Conservation (phyloP, 345 rosid genomes). For the Orychophragmus violaceus region DNA sequence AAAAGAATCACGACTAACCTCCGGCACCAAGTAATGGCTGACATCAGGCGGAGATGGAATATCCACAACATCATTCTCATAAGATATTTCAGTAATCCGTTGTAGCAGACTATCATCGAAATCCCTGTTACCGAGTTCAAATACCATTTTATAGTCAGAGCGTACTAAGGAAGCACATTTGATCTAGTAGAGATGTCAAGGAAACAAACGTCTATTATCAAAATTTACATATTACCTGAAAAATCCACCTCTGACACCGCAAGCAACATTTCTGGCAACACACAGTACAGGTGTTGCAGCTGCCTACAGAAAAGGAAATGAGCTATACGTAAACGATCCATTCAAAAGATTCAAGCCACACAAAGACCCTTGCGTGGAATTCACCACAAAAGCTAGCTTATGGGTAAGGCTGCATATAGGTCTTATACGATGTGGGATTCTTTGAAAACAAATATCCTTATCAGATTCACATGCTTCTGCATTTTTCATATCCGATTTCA, state of each 20-base stretch:
- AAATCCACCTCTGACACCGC: constrained; percentile 94
- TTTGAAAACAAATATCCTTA: not conserved
- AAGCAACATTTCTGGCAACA: constrained; percentile 93
- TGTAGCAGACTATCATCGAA: constrained; percentile 88
- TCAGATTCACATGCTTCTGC: constrained; percentile 19
- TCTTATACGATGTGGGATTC: not conserved
- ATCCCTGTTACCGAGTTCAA: constrained; percentile 56
- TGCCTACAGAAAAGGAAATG: constrained; percentile 48
- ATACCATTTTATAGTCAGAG: constrained; percentile 16
- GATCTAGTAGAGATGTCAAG: constrained; percentile 5
- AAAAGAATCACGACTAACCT: constrained; percentile 52
- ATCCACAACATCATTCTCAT: constrained; percentile 67
- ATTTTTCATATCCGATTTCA: constrained; percentile 4
- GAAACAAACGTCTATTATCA: constrained; percentile 3
- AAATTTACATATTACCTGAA: constrained; percentile 58
- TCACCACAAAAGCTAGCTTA: constrained; percentile 14
- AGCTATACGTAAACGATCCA: constrained; percentile 25
- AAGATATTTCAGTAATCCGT: constrained; percentile 64
- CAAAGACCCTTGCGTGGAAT: not conserved
- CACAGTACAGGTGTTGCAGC: constrained; percentile 78
- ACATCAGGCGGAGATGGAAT: constrained; percentile 93
- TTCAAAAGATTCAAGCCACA: constrained; percentile 4
- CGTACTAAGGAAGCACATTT: constrained; percentile 7
- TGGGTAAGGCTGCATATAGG: not conserved
- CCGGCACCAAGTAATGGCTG: constrained; percentile 81